Evolutionary conservation across 805 yeast genomes (phyloP), one percentile per base, ranked within the genome.

Genomic region (Dipodascopsis tothii): DNA sequence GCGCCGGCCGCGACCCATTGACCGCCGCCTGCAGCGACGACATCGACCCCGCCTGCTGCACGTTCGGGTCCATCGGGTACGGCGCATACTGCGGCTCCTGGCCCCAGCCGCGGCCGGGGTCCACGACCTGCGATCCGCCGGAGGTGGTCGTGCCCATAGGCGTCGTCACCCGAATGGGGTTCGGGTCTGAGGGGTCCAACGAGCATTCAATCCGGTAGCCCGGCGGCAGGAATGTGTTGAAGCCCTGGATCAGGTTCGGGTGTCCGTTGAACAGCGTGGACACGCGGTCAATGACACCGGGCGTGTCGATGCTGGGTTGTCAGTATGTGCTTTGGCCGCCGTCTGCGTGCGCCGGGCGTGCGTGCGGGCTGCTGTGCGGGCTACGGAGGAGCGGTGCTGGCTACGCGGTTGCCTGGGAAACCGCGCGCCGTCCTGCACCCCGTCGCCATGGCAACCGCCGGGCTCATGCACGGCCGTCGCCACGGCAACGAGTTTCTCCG

Each of bases 241-340:
- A 94, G 0, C 99, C 98, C 65, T 92, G 97, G 51, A 92, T 90
- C 58, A 92, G 72, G 43, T 63, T 78, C 1, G 95, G 95, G 63
- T 87, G 95, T 11, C 96, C 97, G 51, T 88, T 77, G 63, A 92
- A 92, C 44, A 92, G 68, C 1, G 83, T 75, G 0, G 96, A 85
- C 1, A 92, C 98, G 46, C 98, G 73, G 62, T 90, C 96, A 60
- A 92, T 92, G 22, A 92, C 99, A 28, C 97, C 99, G 0, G 97
- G 98, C 0, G 99, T 92, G 63, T 92, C 97, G 57, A 92, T 88
- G 21, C 59, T 60, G 33, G 7, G 19, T 6, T n/a, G n/a, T n/a
- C n/a, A n/a, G n/a, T n/a, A n/a, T n/a, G n/a, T n/a, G n/a, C n/a
- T n/a, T n/a, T n/a, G n/a, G n/a, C n/a, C n/a, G n/a, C n/a, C n/a